These are phyloP conservation scores for Vanrija sp. DNA, from an alignment of 1,284 basidiomycete genomes.

Conservation along the genomic window DNA sequence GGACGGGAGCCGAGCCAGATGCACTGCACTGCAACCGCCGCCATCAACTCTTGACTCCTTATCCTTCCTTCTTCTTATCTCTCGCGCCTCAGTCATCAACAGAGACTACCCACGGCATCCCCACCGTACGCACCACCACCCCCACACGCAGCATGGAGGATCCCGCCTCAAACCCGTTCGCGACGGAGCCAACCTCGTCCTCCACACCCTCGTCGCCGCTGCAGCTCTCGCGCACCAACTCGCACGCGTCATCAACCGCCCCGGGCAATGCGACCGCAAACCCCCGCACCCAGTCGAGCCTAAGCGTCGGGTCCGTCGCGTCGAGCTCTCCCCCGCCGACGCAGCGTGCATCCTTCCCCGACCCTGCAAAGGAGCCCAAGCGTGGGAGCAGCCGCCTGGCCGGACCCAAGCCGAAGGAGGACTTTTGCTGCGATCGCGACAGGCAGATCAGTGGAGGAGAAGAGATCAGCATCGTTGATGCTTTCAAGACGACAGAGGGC, in stretches of 20 bases:
- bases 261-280: background rate
- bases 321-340: conserved; percentile 46
- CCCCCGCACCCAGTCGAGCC: too few species aligned
- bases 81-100: background rate
- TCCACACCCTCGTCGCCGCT: conserved; percentile 4
- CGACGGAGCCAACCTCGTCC: conserved; percentile 7
- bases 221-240: conserved; percentile 13
- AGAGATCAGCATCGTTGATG: conserved; percentile 68
- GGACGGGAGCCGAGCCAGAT: background rate
- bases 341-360: conserved; percentile 45
- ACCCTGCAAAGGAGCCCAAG: conserved; percentile 39
- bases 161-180: conserved; percentile 19
- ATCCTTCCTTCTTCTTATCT: background rate
- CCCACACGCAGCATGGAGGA: conserved; percentile 13
- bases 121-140: background rate
- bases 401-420: conserved; percentile 42
- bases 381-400: conserved; percentile 27
- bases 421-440: conserved; percentile 46
- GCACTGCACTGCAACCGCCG: background rate
- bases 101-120: background rate
- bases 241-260: conserved; percentile 7
- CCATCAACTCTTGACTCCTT: background rate
- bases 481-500: conserved; percentile 87
- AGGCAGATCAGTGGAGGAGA: conserved; percentile 42
- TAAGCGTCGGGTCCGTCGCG: conserved; percentile 19